Evolutionary conservation across 805 yeast genomes (phyloP), one percentile per base, ranked within the genome.

Genomic region (Monosporozyma unispora): DNA sequence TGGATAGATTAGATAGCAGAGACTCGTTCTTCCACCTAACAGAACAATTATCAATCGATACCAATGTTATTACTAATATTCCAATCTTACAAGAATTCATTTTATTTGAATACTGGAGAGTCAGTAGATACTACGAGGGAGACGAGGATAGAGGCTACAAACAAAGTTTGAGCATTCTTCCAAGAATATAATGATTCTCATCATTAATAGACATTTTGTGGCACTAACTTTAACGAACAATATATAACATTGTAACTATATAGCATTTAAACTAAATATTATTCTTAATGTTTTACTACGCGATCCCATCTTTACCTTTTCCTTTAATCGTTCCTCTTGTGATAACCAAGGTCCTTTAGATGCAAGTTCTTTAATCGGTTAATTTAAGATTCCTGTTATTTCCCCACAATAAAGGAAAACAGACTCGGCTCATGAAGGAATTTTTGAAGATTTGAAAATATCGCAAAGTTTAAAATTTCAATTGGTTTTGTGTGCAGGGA

Each of bases 91-190:
- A 71, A 57, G 71, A 85, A 58, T 74, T 82, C 54, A 75, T 84
- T 10, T 61, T 86, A 44, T 67, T 80, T 40, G 91, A 85, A 58
- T 71, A 84, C 27, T 81, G 89, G 87, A 78, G 82, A 9, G 81
- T 83, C 12, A 72, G 78, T 51, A 84, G 79, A 55, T 67, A 80
- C 50, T 80, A 80, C 61, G 64, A 73, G 50, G 69, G 73, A 37
- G 84, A 82, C 50, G 78, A 75, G 40, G 90, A 85, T 56, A 71
- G 93, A 54, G 80, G 82, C 4, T 84, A 90, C 84, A 76, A 81
- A 48, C 69, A 83, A 61, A 84, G 90, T 67, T 77, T 85, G 58
- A 63, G 67, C 27, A 71, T 82, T 39, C 37, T 53, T 31, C 66
- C 61, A n/a, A 52, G 55, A 23, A 49, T 7, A 9, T 35, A 9